Base-by-base conservation (phyloP, 2,329 filamentous ascomycete genomes). In the Graphilbum fragrans region DNA sequence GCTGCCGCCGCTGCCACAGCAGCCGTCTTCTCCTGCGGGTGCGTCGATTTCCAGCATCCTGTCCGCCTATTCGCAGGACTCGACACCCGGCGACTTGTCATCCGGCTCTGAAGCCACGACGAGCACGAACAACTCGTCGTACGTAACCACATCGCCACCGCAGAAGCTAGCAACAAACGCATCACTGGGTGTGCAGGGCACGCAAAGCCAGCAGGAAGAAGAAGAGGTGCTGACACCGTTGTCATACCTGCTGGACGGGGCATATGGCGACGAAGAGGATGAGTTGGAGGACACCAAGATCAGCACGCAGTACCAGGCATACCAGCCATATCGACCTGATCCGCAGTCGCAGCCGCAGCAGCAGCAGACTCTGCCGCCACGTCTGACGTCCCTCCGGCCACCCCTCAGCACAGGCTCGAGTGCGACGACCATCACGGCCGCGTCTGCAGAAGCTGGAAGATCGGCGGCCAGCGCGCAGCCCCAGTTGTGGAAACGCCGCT, bases 31-130 rank as follows among this genome's bases (percentile, higher is more conserved):
- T 45, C 41, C 58, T 38, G 38, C 43, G 46, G 35, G 46, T 36
- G 43, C 47, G 20, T 75, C 72, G 10, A 57, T 76, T 39, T 71
- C 65, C 14, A 76, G 71, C 52, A 57, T 77, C 11, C 50, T 77
- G 29, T 74, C 70, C 11, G 70, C 72, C 18, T 77, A 77, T 51
- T 68, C 68, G 39, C 58, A 43, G 19, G 40, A 38, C 8, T 45
- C 46, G 2, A 33, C 18, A 1, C 38, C 35, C 2, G 34, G 37
- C 9, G 46, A 23, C 18, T 19, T 37, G 9, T 49, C 46, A 18
- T 47, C 46, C 3, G 39, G 63, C 4, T 66, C 65, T 17, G 60
- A 64, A 41, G 63, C 56, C 35, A 60, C 58, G 25, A 45, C 52
- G 32, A 54, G 52, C 45, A 62, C 60, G 35, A 60, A 59, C 46